A percentile compares a stretch with the other conserved stretches of the same genome.
Evolutionary conservation across 2,329 filamentous ascomycete species (phyloP).

Genomic region (Trichoderma gracile): DNA sequence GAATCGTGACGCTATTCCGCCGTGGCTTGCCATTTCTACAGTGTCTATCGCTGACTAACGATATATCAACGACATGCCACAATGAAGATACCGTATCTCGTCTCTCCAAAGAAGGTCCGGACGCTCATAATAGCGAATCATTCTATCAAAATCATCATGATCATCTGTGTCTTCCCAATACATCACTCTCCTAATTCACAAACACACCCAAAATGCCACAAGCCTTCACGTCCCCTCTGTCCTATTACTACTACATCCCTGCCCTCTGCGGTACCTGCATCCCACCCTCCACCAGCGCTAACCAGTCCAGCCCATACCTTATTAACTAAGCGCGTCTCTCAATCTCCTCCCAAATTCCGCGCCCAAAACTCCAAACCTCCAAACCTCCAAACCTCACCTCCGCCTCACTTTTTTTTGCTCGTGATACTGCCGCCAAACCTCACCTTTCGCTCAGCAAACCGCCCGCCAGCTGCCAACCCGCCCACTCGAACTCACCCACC

Average conservation of each 20-base stretch:
- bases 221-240: not conserved
- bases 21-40: not conserved
- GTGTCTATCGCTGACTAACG: not conserved
- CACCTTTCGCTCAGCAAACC: not conserved
- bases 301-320: constrained; percentile 18
- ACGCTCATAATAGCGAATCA: too few relatives aligned
- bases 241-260: not conserved
- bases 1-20: constrained; percentile 3
- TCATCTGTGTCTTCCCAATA: too few relatives aligned
- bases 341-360: not conserved
- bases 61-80: too few relatives aligned
- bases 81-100: not conserved
- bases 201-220: not conserved
- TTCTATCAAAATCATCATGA: too few relatives aligned
- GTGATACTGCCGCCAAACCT: not conserved
- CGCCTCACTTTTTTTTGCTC: not conserved
- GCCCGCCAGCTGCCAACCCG: constrained; percentile 12
- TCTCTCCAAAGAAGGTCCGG: too few relatives aligned
- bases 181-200: too few relatives aligned
- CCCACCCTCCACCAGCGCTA: constrained; percentile 18
- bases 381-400: not conserved
- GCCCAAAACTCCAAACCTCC: constrained; percentile 5
- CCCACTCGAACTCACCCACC: too few relatives aligned
- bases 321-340: not conserved
- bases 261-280: not conserved